phyloP scores from a whole-genome alignment of 306 rosid species.

The Gastrolobium bilobum region DNA sequence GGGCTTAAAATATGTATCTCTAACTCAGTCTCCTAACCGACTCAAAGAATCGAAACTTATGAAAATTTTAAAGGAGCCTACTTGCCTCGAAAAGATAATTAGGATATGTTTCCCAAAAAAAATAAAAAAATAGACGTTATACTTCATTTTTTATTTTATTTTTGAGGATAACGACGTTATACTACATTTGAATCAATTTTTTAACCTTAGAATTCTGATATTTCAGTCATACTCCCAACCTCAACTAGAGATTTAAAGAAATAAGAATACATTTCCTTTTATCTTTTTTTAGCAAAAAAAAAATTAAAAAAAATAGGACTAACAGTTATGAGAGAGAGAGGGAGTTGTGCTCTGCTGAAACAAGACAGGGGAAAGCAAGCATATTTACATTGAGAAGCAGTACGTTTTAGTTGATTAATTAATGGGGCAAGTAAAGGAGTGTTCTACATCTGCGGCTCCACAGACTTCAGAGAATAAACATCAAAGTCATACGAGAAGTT shows the following conservation, averaged over 20 bases:
- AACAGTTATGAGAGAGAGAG: not conserved
- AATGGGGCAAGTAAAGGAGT: conserved; percentile 50
- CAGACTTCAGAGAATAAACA: conserved; percentile 59
- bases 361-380: conserved; percentile 1
- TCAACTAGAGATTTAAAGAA: conserved; percentile 32
- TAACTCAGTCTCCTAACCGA: too few relatives aligned
- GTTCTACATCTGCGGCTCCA: conserved; percentile 51
- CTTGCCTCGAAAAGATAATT: too few relatives aligned
- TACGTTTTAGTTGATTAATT: conserved; percentile 51
- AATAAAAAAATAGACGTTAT: not conserved
- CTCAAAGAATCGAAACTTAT: too few relatives aligned
- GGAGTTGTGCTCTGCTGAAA: not conserved
- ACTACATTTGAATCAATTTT: conserved; percentile 37
- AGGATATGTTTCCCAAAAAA: too few relatives aligned
- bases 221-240: conserved; percentile 28
- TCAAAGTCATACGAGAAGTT: conserved; percentile 63
- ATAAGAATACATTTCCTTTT: not conserved
- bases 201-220: conserved; percentile 35
- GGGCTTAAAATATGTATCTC: too few relatives aligned
- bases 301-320: not conserved
- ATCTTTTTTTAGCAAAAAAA: conserved; percentile 15
- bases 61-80: too few relatives aligned
- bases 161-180: conserved; percentile 8
- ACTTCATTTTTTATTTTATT: not conserved
- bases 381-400: conserved; percentile 28